phyloP scores from a whole-genome alignment of 2,329 filamentous ascomycete species.

The Pyricularia sp. region DNA sequence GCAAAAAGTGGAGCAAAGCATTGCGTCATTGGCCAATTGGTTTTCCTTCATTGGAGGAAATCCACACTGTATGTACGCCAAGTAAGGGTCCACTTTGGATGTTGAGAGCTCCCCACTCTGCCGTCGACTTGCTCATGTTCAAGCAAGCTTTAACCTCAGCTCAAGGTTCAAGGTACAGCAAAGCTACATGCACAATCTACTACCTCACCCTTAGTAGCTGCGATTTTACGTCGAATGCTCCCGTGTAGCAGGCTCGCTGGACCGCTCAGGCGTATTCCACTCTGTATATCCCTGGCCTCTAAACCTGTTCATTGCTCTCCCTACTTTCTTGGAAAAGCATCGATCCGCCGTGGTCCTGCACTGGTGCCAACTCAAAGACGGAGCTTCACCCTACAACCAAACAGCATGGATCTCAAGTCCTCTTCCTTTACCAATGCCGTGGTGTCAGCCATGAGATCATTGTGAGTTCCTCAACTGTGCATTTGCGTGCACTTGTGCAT shows the following conservation, averaged over 20 bases:
- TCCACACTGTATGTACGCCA: neutral
- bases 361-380: neutral
- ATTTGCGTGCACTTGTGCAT: neutral
- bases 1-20: neutral
- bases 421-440: constrained; percentile 47
- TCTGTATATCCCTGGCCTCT: neutral
- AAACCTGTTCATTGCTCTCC: neutral
- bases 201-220: neutral
- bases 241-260: neutral
- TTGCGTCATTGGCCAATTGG: neutral
- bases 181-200: neutral
- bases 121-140: neutral
- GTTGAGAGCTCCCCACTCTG: neutral
- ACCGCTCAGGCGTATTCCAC: neutral
- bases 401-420: constrained; percentile 8
- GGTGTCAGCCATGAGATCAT: constrained; percentile 66
- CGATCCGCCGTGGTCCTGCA: neutral
- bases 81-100: neutral
- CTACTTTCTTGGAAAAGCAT: neutral
- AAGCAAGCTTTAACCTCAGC: neutral
- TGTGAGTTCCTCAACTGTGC: constrained; percentile 36
- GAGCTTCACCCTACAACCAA: neutral
- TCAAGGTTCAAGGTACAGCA: neutral
- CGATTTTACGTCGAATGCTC: neutral
- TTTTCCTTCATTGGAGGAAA: neutral